A percentile compares a stretch with the other conserved stretches of the same genome.
Evolutionary conservation across 352 stramenopile species (phyloP).

Genomic region (Phytophthora ohioensis): DNA sequence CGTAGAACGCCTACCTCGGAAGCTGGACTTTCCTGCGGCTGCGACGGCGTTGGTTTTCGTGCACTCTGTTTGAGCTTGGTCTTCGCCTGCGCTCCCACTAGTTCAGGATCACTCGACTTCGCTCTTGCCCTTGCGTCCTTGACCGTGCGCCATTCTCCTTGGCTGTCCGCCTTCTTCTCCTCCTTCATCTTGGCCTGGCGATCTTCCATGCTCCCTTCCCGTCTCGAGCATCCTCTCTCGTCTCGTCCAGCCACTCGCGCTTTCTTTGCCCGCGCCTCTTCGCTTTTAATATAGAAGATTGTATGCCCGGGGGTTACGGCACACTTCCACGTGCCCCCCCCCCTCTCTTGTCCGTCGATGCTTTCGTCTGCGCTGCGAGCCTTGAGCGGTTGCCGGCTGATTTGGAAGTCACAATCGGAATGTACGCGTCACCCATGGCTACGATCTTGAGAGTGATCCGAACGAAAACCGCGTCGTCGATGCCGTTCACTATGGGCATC

Average conservation of each 20-base stretch:
- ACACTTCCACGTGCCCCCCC: neutral
- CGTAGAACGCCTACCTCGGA: neutral
- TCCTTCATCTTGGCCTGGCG: too few relatives aligned
- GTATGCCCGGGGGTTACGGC: constrained; percentile 8
- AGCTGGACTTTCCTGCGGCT: neutral
- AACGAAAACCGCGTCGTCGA: constrained; percentile 51
- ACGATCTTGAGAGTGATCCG: constrained; percentile 47
- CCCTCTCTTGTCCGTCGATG: neutral
- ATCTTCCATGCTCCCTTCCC: too few relatives aligned
- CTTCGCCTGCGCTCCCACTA: too few relatives aligned
- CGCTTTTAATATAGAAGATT: neutral
- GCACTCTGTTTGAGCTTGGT: too few relatives aligned
- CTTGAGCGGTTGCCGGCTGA: neutral
- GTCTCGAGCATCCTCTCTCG: too few relatives aligned
- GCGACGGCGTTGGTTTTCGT: too few relatives aligned
- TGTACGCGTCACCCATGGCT: constrained; percentile 56
- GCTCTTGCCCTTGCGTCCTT: too few relatives aligned
- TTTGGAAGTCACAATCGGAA: constrained; percentile 7
- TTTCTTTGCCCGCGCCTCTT: neutral
- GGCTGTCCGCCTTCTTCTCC: too few relatives aligned
- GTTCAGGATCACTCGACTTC: too few relatives aligned
- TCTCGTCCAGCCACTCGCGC: neutral
- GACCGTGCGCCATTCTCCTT: too few relatives aligned
- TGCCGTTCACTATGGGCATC: constrained; percentile 55
- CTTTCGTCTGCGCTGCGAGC: neutral